These are phyloP conservation scores for Rosa rugosa DNA, from an alignment of 306 rosid genomes.

Conservation along the genomic window DNA sequence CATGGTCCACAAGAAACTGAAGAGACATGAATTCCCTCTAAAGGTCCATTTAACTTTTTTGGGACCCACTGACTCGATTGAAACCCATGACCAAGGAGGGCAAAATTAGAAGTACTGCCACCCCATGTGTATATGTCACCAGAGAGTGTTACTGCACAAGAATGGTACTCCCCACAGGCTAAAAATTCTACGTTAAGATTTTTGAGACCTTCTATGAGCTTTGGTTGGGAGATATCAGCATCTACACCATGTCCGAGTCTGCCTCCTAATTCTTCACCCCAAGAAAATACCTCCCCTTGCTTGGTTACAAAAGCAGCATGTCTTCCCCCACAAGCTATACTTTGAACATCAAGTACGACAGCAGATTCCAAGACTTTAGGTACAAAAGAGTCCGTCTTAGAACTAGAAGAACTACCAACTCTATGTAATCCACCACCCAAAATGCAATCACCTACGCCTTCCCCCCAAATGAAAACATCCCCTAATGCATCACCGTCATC, in stretches of 20 bases:
- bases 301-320: conserved; percentile 94
- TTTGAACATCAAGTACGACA: conserved; percentile 83
- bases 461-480: conserved; percentile 98
- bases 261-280: conserved; percentile 99
- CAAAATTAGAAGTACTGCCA: conserved; percentile 70
- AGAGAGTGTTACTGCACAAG: conserved; percentile 94
- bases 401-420: conserved; percentile 53
- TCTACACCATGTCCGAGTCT: conserved; percentile 98
- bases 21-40: conserved; percentile 94
- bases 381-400: conserved; percentile 61
- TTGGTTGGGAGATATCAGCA: conserved; percentile 82
- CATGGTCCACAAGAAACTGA: conserved; percentile 96
- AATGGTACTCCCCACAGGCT: conserved; percentile 95
- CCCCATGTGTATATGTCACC: conserved; percentile 99
- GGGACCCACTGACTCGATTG: conserved; percentile 96
- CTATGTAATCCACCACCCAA: conserved; percentile 70
- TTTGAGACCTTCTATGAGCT: conserved; percentile 81
- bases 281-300: conserved; percentile 90
- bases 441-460: conserved; percentile 77
- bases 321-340: conserved; percentile 88
- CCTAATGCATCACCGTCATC: conserved; percentile 90
- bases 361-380: conserved; percentile 92
- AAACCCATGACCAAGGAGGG: conserved; percentile 80
- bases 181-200: conserved; percentile 76
- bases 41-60: conserved; percentile 77